Evolutionary conservation across 768 basidiomycete genomes (phyloP), one percentile per base, ranked within the genome.

Genomic region (Mycena alexandri): DNA sequence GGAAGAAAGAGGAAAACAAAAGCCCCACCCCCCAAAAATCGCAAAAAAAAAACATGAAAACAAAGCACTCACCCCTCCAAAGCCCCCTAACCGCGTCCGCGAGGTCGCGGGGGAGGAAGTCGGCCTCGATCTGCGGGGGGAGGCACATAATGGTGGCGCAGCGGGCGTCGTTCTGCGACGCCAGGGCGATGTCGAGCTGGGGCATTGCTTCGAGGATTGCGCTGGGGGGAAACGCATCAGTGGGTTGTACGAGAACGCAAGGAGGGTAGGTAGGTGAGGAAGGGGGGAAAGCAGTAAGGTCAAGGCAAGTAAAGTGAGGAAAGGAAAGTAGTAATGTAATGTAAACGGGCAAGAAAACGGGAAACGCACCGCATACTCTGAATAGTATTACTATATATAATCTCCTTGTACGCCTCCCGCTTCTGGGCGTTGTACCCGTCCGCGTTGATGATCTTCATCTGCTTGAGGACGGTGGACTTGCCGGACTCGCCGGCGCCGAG

Each of bases 401-500:
- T 96, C 81, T 96, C 96, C 80, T 93, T 94, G 88, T 96, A 97
- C 25, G 92, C 92, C 61, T 96, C 94, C 50, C 96, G 86, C 81
- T 97, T 95, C 72, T 90, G 87, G 64, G 92, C 90, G 74, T 91
- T 93, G 84, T 96, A 96, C 1, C 91, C 91, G 64, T 92, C 93
- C 70, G 95, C 92, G 77, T 97, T 94, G 70, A 97, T 96, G 79
- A 97, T 90, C 76, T 97, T 96, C 95, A 98, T 97, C 79, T 98
- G 96, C 83, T 96, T 97, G 63, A 97, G 87, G 50, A 97, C 92
- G 3, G 94, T 96, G 2, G 94, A 94, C 88, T 98, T 98, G 74
- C 96, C 96, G 60, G 94, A 96, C 86, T 98, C 96, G 81, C 97
- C 96, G 65, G 97, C 96, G 63, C 97, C 97, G 29, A 99, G 85